Evolutionary conservation across 2,329 filamentous ascomycete species (phyloP), one percentile per base, ranked within the genome.

Genomic region (Hypoxylon sp.): DNA sequence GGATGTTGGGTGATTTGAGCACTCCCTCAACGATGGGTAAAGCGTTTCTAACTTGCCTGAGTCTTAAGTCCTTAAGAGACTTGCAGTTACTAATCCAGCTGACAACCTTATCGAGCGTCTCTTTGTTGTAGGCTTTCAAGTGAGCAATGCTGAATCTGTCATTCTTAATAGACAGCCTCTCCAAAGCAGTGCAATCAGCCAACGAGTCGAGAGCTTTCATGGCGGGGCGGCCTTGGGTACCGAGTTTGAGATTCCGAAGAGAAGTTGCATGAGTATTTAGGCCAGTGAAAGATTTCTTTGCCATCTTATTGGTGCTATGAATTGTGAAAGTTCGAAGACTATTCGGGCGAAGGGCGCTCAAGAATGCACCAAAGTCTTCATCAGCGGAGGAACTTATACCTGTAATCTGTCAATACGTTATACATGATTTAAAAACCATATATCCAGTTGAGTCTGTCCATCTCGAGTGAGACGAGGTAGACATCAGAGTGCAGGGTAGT

Each of bases 281-380:
- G 3, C 88, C 87, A 43, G 81, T 75, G 12, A 90, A 84, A 0
- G 88, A 86, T 45, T 85, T 79, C 2, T 80, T 77, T 0, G 84
- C 85, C 14, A 91, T 81, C 2, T 81, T 78, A 67, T 87, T 87
- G 41, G 81, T 79, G 71, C 85, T 86, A 57, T 88, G 82, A 27
- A 88, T 83, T 61, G 87, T 81, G 60, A 92, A 88, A 19, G 82
- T 83, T 60, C 81, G 81, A 9, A 93, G 77, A 1, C 83, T 87
- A 66, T 91, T 84, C 1, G 83, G 81, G 16, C 78, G 81, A 51
- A 92, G 80, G 1, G 81, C 80, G 23, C 78, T 78, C 48, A 92
- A 81, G 71, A 92, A 90, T 2, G 79, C 78, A 0, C 88, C 84
- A 52, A 91, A 80, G 41, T 86, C 81, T 27, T 82, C 77, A 64